Base-by-base conservation (phyloP, 495 filamentous ascomycete genomes). In the Penicillium paxilli region DNA sequence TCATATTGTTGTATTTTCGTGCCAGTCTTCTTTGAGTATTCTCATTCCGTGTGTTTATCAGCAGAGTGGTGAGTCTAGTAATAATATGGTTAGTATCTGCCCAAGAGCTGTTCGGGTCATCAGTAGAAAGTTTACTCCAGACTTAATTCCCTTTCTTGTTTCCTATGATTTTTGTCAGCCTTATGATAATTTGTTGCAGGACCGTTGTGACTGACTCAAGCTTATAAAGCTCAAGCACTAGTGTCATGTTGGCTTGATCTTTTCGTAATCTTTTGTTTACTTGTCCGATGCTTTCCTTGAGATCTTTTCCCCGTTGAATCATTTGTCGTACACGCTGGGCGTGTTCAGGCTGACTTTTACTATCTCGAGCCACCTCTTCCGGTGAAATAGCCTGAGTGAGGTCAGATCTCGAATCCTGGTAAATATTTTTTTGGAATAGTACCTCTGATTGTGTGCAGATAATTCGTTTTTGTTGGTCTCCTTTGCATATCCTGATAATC, bases 381-480 rank as follows among this genome's bases (percentile, higher is more conserved):
- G 61, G 25, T 45, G 55, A 51, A 21, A 64, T 40, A 22, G 60
- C 58, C 63, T 65, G 41, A 42, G 5, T 22, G 14, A 42, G 37
- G 10, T 42, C n/a, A 49, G 44, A 5, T 17, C 3, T 21, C 47
- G 2, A 6, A 47, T 22, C n/a, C 12, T 24, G 3, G 7, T 10
- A 22, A 12, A 20, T 33, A 25, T 6, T 5, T 22, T 1, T 8
- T 1, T 10, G 7, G 23, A 33, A 6, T 20, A 41, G 20, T 60
- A 64, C 66, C 16, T 72, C 69, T 2, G 62, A 60, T 2, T 56
- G 51, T 23, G 69, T 68, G 42, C 59, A 69, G 16, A 69, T 49
- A 0, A 72, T 61, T 10, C 57, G 51, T 47, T 45, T 44, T 0
- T 55, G 63, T 45, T 67, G 60, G 6, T 42, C 21, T 23, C 25